Percentiles rank a stretch among this genome's conserved stretches.
Conservation (phyloP, 2,329 filamentous ascomycete genomes). For the Epichloe baconii region DNA sequence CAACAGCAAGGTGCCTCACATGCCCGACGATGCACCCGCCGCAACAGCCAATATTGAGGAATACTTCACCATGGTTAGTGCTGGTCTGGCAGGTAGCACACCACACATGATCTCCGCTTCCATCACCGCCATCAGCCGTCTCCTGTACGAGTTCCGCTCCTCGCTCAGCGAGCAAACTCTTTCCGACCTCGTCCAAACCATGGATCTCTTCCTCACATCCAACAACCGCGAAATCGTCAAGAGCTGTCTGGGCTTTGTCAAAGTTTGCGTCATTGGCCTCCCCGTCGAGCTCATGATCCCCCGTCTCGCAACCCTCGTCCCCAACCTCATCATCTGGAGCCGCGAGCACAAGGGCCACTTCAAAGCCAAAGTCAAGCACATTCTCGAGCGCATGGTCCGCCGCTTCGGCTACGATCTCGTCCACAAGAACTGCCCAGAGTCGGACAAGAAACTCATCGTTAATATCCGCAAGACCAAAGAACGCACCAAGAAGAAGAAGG, state of each 20-base stretch:
- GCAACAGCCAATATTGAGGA: conserved; percentile 79
- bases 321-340: conserved; percentile 89
- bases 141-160: conserved; percentile 80
- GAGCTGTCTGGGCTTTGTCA: conserved; percentile 89
- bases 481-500: conserved; percentile 80
- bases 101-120: conserved; percentile 96
- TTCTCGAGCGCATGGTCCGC: conserved; percentile 84
- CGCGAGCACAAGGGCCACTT: conserved; percentile 98
- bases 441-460: conserved; percentile 76
- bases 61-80: conserved; percentile 96
- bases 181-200: conserved; percentile 77
- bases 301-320: conserved; percentile 63
- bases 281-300: conserved; percentile 68
- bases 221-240: conserved; percentile 96
- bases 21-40: conserved; percentile 66
- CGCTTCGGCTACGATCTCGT: conserved; percentile 76
- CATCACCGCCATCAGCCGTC: conserved; percentile 88
- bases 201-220: conserved; percentile 90
- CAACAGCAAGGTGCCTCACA: conserved; percentile 76
- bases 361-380: conserved; percentile 95
- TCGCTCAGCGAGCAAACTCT: conserved; percentile 57
- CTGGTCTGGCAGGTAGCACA: conserved; percentile 80
- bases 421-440: conserved; percentile 69
- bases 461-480: conserved; percentile 96
- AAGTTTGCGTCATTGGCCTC: conserved; percentile 82